Evolutionary conservation across 2,329 filamentous ascomycete species (phyloP).

Genomic region (Pseudogymnoascus sp.): DNA sequence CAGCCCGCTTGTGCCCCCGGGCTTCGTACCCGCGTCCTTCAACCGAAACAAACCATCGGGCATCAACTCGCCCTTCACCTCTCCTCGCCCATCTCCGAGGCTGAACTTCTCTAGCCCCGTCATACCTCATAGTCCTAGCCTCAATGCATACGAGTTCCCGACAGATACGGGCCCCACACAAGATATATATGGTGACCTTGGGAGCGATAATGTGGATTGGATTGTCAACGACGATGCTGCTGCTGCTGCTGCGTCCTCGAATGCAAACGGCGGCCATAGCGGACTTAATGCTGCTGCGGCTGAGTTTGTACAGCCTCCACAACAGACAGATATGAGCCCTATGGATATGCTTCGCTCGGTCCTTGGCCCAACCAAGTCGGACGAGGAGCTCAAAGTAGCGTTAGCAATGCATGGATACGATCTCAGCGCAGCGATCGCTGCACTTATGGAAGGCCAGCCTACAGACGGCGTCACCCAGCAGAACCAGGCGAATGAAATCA

Average conservation of each 20-base stretch:
- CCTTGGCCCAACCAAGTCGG: constrained; percentile 75
- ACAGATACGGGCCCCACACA: constrained; percentile 71
- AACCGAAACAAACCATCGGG: constrained; percentile 67
- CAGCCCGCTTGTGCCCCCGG: constrained; percentile 75
- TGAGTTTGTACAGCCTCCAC: constrained; percentile 56
- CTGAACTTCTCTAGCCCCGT: constrained; percentile 81
- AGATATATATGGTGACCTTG: constrained; percentile 84
- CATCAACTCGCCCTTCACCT: constrained; percentile 77
- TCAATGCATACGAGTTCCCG: constrained; percentile 91
- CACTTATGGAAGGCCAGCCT: constrained; percentile 69
- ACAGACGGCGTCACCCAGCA: constrained; percentile 39
- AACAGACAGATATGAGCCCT: constrained; percentile 84
- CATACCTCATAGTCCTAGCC: constrained; percentile 86
- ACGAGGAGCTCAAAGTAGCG: constrained; percentile 91
- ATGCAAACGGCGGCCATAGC: constrained; percentile 46
- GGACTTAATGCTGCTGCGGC: constrained; percentile 71
- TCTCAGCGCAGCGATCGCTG: constrained; percentile 80
- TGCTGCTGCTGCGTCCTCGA: constrained; percentile 64
- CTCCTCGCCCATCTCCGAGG: constrained; percentile 83
- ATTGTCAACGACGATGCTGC: constrained; percentile 80
- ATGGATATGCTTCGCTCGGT: constrained; percentile 97
- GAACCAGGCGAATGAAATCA: constrained; percentile 44
- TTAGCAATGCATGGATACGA: constrained; percentile 87
- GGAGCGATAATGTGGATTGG: constrained; percentile 95
- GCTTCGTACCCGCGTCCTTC: constrained; percentile 72